Base-by-base conservation (phyloP, 257 asterid species). In the Vinca minor region DNA sequence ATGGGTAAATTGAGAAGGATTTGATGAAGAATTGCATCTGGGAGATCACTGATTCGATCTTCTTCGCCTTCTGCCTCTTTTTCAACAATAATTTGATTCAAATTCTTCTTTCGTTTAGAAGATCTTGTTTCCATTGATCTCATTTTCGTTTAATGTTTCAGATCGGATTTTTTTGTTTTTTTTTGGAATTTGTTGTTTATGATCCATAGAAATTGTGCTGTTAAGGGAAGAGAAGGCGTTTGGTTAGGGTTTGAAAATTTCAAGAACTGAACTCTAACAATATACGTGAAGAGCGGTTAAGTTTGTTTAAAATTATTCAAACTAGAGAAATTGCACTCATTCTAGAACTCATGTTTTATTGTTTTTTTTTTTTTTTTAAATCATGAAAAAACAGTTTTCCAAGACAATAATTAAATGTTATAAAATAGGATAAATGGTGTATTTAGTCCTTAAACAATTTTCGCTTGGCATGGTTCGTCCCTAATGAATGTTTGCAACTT, bases 51-150 rank as follows among this genome's bases (percentile, higher is more conserved):
- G 79, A 91, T 79, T 25, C 80, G 77, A 58, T 91, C 96, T 25
- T 66, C 82, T 2, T 39, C 20, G 11, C 41, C 59, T 11, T 34
- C 38, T 2, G 3, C 38, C 3, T 34, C 38, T 2, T 34, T 2
- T 2, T 34, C 7, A 34, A 34, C 7, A 2, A 7, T 34, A 34
- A 34, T 7, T 34, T 3, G 38, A 36, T 63, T 36, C 8, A 52
- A 49, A 20, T 66, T 79, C 68, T 70, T 87, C 66, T 78, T 90
- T 66, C 81, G 75, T 75, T 84, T 90, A 2, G 81, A 79, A 15
- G 90, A 87, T 85, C 96, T 74, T 44, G 97, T 87, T 77, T 90
- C 96, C 97, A 90, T 90, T 59, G 76, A 35, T 53, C 64, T 31
- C 18, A 7, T 36, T 15, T n/a, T n/a, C n/a, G n/a, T n/a, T n/a